phyloP scores from a whole-genome alignment of 441 rosid genomes.

The Biscutella auriculata region DNA sequence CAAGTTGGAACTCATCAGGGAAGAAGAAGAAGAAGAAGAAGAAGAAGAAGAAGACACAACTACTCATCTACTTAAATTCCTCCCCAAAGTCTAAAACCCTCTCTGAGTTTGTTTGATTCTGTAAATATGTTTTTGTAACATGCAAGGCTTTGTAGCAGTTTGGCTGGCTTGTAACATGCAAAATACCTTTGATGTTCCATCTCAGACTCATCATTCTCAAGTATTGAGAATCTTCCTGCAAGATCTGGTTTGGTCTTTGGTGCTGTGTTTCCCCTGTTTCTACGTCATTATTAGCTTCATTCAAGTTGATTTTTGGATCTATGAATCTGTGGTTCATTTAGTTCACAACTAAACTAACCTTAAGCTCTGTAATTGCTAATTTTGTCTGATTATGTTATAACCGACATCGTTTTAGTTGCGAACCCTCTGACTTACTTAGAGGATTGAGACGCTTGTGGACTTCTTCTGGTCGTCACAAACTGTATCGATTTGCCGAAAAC shows the following conservation, averaged over 20 bases:
- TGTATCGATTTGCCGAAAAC: background rate
- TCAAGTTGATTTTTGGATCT: too few species aligned
- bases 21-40: background rate
- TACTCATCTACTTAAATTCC: slow-evolving; percentile 13
- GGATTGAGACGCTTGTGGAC: slow-evolving; percentile 1
- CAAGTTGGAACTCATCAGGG: slow-evolving; percentile 1
- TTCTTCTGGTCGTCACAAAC: slow-evolving; percentile 6
- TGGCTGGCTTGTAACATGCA: background rate
- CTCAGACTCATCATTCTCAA: too few species aligned
- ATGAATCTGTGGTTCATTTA: too few species aligned
- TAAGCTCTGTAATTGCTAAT: too few species aligned
- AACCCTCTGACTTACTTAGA: background rate
- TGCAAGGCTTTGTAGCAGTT: background rate
- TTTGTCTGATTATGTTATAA: background rate
- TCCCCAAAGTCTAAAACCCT: background rate
- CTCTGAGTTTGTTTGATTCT: background rate
- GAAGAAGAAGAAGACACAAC: background rate
- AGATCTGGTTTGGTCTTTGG: too few species aligned
- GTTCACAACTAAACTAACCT: too few species aligned
- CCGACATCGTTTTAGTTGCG: background rate
- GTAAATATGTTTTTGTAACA: background rate
- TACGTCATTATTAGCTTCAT: too few species aligned
- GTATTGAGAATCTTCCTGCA: too few species aligned
- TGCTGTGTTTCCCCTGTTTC: too few species aligned
- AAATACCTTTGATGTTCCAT: background rate